Base-by-base conservation (phyloP, 768 basidiomycete species). In the Omphalotus guepiniiformis region DNA sequence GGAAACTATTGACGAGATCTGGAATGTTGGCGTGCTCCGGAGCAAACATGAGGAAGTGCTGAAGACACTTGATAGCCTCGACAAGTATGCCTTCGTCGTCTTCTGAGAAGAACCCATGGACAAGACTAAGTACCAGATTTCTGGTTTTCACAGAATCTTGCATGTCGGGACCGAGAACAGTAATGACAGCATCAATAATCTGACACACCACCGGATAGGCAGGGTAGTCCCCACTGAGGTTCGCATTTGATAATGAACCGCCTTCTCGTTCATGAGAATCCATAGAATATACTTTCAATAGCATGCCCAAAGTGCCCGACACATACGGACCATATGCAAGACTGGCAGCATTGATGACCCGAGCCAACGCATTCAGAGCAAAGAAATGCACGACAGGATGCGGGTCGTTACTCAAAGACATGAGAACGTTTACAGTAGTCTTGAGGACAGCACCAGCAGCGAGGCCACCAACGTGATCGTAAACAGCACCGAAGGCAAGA, bases 301-400 rank as follows among this genome's bases (percentile, higher is more conserved):
- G 70, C 76, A 97, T 85, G 15, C 90, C 92, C 27, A 98, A 74
- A 0, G 94, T 97, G 54, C 82, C 82, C 2, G 88, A 76, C 4
- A 96, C 87, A 58, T 86, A 95, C 0, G 93, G 89, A 3, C 88
- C 82, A 61, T 95, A 99, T 0, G 89, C 85, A 47, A 98, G 69
- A 64, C 88, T 93, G 3, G 95, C 93, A 3, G 94, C 86, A 59
- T 90, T 85, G 61, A 96, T 85, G 48, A 98, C 94, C 13, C 80
- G 75, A 5, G 86, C 81, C 25, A 99, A 72, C 1, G 96, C 88
- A 39, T 79, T 83, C 52, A 97, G 70, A 2, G 95, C 85, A 83
- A 88, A 94, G 59, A 87, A 96, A 63, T 98, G 95, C 5, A 97
- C 96, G 26, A 93, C 77, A 0, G 96, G 95, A 62, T 98, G 96